Percentiles rank a stretch among this genome's conserved stretches.
These are phyloP conservation scores for Boeremia lycopersici DNA, from an alignment of 2,329 filamentous ascomycete genomes.

Conservation along the genomic window DNA sequence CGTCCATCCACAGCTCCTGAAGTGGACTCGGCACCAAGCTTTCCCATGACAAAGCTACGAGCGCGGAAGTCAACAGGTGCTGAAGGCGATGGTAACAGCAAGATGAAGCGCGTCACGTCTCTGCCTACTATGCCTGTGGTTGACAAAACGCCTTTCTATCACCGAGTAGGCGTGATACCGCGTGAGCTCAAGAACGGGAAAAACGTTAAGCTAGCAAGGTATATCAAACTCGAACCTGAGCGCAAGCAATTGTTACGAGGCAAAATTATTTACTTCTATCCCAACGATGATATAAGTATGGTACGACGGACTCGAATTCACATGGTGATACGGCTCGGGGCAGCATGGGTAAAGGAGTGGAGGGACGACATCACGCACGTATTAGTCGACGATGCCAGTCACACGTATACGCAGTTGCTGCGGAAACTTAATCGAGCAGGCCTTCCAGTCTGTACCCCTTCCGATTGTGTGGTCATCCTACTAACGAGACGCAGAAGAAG, in stretches of 20 bases:
- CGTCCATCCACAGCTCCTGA: conserved; percentile 30
- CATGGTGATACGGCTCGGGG: conserved; percentile 70
- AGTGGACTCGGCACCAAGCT: conserved; percentile 19
- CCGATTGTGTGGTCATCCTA: accelerated
- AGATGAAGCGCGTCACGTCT: conserved; percentile 31
- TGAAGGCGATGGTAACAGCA: conserved; percentile 8
- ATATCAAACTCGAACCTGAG: conserved; percentile 42
- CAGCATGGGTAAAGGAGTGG: conserved; percentile 68
- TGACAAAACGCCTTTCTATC: conserved; percentile 35
- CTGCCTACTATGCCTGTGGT: conserved; percentile 23
- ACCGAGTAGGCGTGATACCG: conserved; percentile 34
- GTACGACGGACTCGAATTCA: conserved; percentile 73
- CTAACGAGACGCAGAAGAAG: conserved; percentile 34
- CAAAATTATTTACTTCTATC: conserved; percentile 68
- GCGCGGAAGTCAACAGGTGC: neutral
- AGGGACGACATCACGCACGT: conserved; percentile 71
- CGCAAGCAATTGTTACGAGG: conserved; percentile 41
- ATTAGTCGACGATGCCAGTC: conserved; percentile 70
- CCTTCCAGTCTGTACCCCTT: conserved; percentile 54
- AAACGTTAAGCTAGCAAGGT: conserved; percentile 34
- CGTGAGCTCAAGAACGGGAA: conserved; percentile 39
- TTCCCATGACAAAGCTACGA: conserved; percentile 18
- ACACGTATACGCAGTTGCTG: conserved; percentile 69
- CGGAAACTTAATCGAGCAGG: conserved; percentile 57
- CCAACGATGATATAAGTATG: conserved; percentile 74